Evolutionary conservation across 2,329 filamentous ascomycete species (phyloP), one percentile per base, ranked within the genome.

Genomic region (Penicillium sp.): DNA sequence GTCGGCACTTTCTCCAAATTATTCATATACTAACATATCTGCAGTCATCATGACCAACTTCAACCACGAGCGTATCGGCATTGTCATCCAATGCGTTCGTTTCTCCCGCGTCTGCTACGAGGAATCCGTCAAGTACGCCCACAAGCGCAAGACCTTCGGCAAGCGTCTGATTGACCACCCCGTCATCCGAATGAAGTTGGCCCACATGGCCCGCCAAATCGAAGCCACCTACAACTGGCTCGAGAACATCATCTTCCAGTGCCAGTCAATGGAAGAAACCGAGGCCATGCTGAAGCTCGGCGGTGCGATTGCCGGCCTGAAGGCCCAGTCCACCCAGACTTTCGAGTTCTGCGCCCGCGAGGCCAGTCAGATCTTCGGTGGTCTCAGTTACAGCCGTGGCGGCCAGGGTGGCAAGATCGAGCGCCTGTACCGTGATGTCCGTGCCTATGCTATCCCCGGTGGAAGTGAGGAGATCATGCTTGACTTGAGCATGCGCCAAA

Each of bases 391-490:
- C 79, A 92, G 87, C 55, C 86, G 93, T 39, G 94, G 94, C 52
- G 94, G 94, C 14, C 94, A 97, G 79, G 94, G 94, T 57, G 93
- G 86, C 55, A 97, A 97, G 85, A 86, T 97, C 48, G 94, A 99
- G 85, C 81, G 94, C 56, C 78, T 99, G 67, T 97, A 97, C 77
- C 85, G 94, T 59, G 94, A 99, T 74, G 94, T 97, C 14, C 84
- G 94, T 65, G 94, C 94, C 0, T 97, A 99, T 75, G 93, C 94
- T 59, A 93, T 99, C 65, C 94, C 94, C 3, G 94, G 94, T 68
- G 94, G 94, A 21, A 91, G 87, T 63, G 93, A 99, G 79, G 94
- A 99, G 83, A 99, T 99, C 63, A 99, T 99, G 94, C 80, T 97
- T 63, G 94, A 99, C 75, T 76, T 99, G 69, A 96, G 91, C 77